phyloP scores from a whole-genome alignment of 2,329 filamentous ascomycete species.

The Triangularia verruculosa region DNA sequence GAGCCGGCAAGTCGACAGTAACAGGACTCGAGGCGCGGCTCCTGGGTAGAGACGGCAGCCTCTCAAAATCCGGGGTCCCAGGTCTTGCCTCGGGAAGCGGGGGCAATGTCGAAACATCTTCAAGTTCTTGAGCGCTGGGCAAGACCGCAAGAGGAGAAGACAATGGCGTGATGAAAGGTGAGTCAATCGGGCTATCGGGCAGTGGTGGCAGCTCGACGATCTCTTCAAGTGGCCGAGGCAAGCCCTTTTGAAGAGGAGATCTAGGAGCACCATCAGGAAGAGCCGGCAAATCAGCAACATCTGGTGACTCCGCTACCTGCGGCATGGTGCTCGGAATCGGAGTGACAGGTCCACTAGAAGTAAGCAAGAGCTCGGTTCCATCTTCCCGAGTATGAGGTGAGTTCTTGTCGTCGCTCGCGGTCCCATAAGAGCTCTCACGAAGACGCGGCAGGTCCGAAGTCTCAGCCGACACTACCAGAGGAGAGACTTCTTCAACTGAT shows the following conservation, averaged over 20 bases:
- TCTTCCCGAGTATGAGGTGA: background rate
- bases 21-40: background rate
- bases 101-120: conserved; percentile 13
- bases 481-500: background rate
- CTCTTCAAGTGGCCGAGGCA: background rate
- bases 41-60: conserved; percentile 1
- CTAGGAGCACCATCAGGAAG: background rate
- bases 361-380: background rate
- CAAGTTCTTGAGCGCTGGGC: background rate
- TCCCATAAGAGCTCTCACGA: background rate
- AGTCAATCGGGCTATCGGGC: conserved; percentile 14
- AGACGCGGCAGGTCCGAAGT: background rate
- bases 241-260: background rate
- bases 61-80: conserved; percentile 1
- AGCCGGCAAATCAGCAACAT: background rate
- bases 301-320: background rate
- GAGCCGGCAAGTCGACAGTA: background rate
- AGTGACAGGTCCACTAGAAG: background rate
- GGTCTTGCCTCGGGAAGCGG: conserved; percentile 19
- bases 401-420: background rate
- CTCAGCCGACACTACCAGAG: background rate
- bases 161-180: background rate
- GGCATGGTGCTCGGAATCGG: background rate
- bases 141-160: background rate
- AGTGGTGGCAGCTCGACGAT: conserved; percentile 15